Conservation (phyloP, 768 basidiomycete species). For the Bullera alba region DNA sequence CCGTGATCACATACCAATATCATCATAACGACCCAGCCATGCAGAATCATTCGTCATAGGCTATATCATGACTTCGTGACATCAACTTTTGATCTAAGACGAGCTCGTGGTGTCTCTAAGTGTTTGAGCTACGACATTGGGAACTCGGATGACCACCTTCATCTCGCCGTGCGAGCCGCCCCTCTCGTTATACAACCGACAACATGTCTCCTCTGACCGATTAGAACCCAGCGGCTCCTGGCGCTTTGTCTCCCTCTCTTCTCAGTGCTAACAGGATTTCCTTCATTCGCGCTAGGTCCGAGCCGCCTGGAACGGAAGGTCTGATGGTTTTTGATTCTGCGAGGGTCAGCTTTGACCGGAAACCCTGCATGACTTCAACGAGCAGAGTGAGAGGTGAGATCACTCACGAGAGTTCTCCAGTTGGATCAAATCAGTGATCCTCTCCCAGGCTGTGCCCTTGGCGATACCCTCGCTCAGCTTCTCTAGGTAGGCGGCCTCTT, state of each 20-base stretch:
- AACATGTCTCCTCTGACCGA: no score
- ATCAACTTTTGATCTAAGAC: no score
- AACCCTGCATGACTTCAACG: not conserved
- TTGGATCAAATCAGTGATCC: slow-evolving; percentile 77
- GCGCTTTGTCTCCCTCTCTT: slow-evolving; percentile 83
- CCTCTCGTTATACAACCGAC: no score
- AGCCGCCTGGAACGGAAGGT: slow-evolving; percentile 75
- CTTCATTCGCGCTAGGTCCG: slow-evolving; percentile 81
- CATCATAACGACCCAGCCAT: not conserved
- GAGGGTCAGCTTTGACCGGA: not conserved
- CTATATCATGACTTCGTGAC: no score
- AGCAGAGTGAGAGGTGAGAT: not conserved
- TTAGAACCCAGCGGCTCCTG: slow-evolving; percentile 87
- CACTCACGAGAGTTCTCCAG: slow-evolving; percentile 73
- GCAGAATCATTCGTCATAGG: no score
- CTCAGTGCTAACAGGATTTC: slow-evolving; percentile 83
- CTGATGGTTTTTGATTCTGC: slow-evolving; percentile 84
- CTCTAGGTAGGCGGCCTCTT: slow-evolving; percentile 72
- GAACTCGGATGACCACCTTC: no score
- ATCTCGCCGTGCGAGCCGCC: no score
- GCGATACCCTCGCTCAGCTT: slow-evolving; percentile 69
- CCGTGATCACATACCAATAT: not conserved
- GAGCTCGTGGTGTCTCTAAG: no score
- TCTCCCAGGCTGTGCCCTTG: slow-evolving; percentile 89
- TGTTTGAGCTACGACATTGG: no score